Evolutionary conservation across 1,139 yeast genomes (phyloP), one percentile per base, ranked within the genome.

Genomic region (Candida dubliniensis): DNA sequence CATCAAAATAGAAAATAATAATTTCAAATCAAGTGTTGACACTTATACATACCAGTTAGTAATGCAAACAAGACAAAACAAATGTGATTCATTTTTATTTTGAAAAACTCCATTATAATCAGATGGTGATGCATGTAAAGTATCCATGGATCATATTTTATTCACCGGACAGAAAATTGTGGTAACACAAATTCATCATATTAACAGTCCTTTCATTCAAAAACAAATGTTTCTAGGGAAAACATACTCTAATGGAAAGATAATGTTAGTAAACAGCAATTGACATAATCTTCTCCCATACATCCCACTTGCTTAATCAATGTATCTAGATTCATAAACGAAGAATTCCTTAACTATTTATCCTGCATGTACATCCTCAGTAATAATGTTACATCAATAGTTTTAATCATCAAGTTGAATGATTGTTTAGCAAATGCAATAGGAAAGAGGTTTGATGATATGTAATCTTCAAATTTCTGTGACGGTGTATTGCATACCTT

Each of bases 111-210:
- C 3, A 10, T 29, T 13, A 33, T 34, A 49, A 47, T 85, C 93
- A 85, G 93, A 83, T 85, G 95, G 95, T 85, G 93, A 84, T 85
- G 95, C 95, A 85, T 85, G 93, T 80, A 49, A 40, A 65, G 70
- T 76, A 76, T 74, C 80, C 81, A 67, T 69, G 78, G 80, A 64
- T 75, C 80, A 75, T 77, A 85, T 41, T 31, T 31, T 10, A 71
- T 66, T 82, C 88, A 77, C 87, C 82, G 81, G 71, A 70, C 64
- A 59, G 62, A 60, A 48, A 63, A 68, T 63, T 67, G 74, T 67
- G 75, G 57, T 57, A 63, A 66, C 54, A 52, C 45, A 18, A 8
- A 44, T 45, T 50, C 55, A 52, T 52, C 55, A 52, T 50, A 27
- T 14, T 34, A 34, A 45, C 15, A 15, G 33, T 31, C 15, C 24